phyloP scores from a whole-genome alignment of 768 basidiomycete genomes.

The Pleurotus sapidus region DNA sequence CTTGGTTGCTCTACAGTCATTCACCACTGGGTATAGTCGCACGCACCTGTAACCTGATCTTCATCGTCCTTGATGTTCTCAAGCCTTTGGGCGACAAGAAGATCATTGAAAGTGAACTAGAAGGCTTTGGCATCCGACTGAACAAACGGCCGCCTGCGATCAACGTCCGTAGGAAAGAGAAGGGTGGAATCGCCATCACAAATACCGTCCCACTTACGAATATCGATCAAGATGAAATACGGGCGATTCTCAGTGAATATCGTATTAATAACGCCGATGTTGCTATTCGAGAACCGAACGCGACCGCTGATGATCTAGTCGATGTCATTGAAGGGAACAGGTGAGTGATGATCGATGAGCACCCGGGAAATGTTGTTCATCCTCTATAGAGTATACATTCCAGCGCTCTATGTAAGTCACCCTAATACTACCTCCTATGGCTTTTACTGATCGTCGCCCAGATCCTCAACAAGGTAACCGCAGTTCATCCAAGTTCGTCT shows the following conservation, averaged over 20 bases:
- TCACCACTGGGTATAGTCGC: conserved; percentile 57
- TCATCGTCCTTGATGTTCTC: conserved; percentile 96
- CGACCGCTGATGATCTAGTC: conserved; percentile 93
- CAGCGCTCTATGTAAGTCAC: conserved; percentile 76
- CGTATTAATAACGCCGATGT: conserved; percentile 86
- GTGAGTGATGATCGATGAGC: conserved; percentile 29
- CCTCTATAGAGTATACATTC: conserved; percentile 80
- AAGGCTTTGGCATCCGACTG: conserved; percentile 96
- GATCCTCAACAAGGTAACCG: conserved; percentile 79
- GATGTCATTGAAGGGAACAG: conserved; percentile 97
- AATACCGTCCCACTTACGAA: conserved; percentile 96
- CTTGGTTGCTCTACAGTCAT: not conserved
- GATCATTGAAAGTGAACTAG: conserved; percentile 87
- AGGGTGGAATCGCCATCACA: conserved; percentile 91
- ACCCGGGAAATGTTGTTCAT: not conserved
- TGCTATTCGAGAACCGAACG: conserved; percentile 88
- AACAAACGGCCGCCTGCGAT: conserved; percentile 95
- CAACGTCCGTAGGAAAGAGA: conserved; percentile 81
- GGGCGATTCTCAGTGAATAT: conserved; percentile 92
- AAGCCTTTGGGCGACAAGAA: conserved; percentile 97
- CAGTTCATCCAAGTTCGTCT: not conserved
- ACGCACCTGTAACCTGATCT: conserved; percentile 96
- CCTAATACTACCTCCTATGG: not conserved
- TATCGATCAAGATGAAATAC: conserved; percentile 95
- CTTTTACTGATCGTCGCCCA: conserved; percentile 21